Base-by-base conservation (phyloP, 345 rosid species). In the Microthlaspi erraticum region DNA sequence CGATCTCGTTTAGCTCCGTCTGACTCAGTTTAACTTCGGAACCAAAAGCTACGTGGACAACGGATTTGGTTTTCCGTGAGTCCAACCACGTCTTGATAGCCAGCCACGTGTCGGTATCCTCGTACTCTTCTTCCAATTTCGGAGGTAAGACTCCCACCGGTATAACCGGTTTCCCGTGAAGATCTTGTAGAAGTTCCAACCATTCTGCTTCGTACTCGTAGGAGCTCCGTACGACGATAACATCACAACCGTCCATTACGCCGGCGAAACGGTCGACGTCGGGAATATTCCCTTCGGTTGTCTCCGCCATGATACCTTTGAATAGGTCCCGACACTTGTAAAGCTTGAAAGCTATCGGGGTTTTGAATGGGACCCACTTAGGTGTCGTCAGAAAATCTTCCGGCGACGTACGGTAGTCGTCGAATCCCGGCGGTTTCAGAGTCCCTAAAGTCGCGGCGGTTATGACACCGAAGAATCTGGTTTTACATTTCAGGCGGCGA, bases 101-200 rank as follows among this genome's bases (percentile, higher is more conserved):
- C 26, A 23, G 2, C 26, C 26, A 23, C 26, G 26, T 23, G 26
- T 23, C 26, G 3, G 1, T 23, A 23, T 23, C 26, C 3, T 2
- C 26, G 3, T 23, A 23, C 26, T 23, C 3, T 23, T 23, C 26
- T 23, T 23, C 26, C 2, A 23, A 23, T 48, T 42, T 5, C 66
- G 83, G n/a, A 81, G 87, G 60, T 20, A 86, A 62, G 4, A 70
- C 70, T n/a, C 91, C 95, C 0, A 81, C 66, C 1, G 87, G 87
- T 17, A 87, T 38, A 34, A 82, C 79, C 6, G 81, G 82, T 54
- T 78, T 85, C 1, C 38, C 8, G 49, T 63, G 63, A 46, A 85
- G 54, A 13, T 83, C 45, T 1, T 31, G 64, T 0, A 78, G 17
- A 5, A 83, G 73, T 10, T 53, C 18, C 8, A 89, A 18, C 85